A percentile compares a stretch with the other conserved stretches of the same genome.
These are phyloP conservation scores for Linum usitatissimum DNA, from an alignment of 345 rosid species.

Conservation along the genomic window DNA sequence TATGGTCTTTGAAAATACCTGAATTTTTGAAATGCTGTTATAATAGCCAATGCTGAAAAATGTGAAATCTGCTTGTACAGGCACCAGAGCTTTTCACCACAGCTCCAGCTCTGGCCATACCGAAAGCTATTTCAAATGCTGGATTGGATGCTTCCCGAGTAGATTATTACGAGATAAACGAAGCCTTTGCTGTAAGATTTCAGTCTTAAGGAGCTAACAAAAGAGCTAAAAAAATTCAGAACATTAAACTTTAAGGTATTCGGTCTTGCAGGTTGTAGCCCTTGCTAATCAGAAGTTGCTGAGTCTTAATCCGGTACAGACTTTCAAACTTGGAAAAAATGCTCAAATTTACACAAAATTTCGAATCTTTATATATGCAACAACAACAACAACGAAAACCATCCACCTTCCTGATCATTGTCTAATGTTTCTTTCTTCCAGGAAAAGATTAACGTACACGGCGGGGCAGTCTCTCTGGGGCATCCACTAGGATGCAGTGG, in stretches of 20 bases:
- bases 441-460: conserved; percentile 84
- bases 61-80: conserved; percentile 32
- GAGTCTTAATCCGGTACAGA: conserved; percentile 52
- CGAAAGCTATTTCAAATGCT: conserved; percentile 80
- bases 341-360: background rate
- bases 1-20: background rate
- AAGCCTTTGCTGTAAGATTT: conserved; percentile 84
- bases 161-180: conserved; percentile 90
- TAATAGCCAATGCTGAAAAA: conserved; percentile 13
- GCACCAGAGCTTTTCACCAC: conserved; percentile 92
- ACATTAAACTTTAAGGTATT: conserved; percentile 7
- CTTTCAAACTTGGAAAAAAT: background rate
- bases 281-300: conserved; percentile 83
- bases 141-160: conserved; percentile 73
- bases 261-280: conserved; percentile 63
- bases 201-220: background rate
- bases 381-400: no score
- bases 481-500: conserved; percentile 99
- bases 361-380: background rate
- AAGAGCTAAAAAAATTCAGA: background rate
- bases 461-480: conserved; percentile 95
- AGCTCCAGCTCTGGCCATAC: conserved; percentile 91
- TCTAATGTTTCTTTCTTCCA: conserved; percentile 17
- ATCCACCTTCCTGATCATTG: background rate
- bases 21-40: background rate